Conservation (phyloP, 2,329 filamentous ascomycete genomes). For the Ascomycota sp. region DNA sequence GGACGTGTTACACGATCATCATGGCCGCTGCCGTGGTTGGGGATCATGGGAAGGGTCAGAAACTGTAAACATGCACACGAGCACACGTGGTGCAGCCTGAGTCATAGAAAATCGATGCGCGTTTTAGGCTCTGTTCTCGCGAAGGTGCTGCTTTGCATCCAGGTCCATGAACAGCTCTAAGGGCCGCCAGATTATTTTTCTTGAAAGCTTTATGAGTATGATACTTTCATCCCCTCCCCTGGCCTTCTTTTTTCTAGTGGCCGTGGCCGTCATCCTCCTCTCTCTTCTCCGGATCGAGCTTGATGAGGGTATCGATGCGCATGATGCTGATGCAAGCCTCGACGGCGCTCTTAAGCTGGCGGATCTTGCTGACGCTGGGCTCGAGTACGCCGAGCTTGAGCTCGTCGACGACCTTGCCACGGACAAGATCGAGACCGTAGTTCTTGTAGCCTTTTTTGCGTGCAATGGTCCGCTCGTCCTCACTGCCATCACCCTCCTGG, state of each 20-base stretch:
- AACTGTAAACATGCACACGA: no score
- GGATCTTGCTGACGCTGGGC: conserved; percentile 94
- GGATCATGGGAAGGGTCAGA: no score
- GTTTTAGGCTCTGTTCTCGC: no score
- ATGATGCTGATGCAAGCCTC: conserved; percentile 98
- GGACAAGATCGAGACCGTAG: conserved; percentile 80
- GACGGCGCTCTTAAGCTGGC: conserved; percentile 94
- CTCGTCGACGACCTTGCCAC: conserved; percentile 80
- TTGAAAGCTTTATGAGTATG: no score
- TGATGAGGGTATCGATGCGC: conserved; percentile 97
- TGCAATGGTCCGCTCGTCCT: conserved; percentile 74
- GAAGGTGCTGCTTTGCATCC: not conserved
- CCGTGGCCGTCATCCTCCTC: conserved; percentile 65
- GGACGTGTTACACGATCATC: no score
- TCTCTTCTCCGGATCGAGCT: conserved; percentile 78
- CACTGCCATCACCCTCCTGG: conserved; percentile 61
- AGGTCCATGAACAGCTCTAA: not conserved
- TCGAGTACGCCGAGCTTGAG: conserved; percentile 90
- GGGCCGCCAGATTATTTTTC: no score
- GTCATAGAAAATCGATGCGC: no score
- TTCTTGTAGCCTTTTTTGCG: conserved; percentile 98
- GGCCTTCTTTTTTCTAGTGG: conserved; percentile 21
- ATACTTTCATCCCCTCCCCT: no score
- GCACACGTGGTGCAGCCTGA: no score
- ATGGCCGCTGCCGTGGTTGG: no score